Evolutionary conservation across 164 flowering plant genomes (phyloP).

Genomic region (Tetrastigma voinierianum): DNA sequence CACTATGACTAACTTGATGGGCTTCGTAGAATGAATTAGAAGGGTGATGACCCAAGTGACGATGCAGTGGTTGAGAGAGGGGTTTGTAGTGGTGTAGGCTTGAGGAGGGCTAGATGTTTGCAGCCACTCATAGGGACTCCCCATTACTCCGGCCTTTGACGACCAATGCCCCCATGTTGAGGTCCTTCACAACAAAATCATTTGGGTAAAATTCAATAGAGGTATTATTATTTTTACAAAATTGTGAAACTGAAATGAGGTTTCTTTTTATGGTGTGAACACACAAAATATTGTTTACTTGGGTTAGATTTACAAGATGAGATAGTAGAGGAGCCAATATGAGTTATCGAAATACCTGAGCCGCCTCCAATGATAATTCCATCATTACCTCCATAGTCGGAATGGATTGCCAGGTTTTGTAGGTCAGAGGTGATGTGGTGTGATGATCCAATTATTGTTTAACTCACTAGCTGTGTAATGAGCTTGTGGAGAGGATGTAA

Average conservation of each 20-base stretch:
- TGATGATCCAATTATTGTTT: too few species aligned
- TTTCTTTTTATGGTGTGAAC: not conserved
- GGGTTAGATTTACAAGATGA: not conserved
- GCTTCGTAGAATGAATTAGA: not conserved
- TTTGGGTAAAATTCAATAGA: not conserved
- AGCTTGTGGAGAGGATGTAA: too few species aligned
- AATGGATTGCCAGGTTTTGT: not conserved
- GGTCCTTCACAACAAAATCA: constrained; percentile 1
- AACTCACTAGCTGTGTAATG: too few species aligned
- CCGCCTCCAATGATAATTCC: not conserved
- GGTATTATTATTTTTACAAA: not conserved
- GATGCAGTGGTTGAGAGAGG: not conserved
- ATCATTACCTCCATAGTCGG: not conserved
- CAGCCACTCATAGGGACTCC: too few species aligned
- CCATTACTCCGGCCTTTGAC: too few species aligned
- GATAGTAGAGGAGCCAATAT: not conserved
- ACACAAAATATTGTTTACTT: not conserved
- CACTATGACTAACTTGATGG: not conserved
- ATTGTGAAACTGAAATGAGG: not conserved
- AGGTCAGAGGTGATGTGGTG: not conserved
- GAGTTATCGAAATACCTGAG: not conserved
- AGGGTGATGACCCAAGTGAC: not conserved
- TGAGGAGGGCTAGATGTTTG: too few species aligned
- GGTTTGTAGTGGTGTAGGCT: not conserved
- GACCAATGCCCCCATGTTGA: constrained; percentile 1